Conservation (phyloP, 2,329 filamentous ascomycete species). For the Emmonsiellopsis sp. region DNA sequence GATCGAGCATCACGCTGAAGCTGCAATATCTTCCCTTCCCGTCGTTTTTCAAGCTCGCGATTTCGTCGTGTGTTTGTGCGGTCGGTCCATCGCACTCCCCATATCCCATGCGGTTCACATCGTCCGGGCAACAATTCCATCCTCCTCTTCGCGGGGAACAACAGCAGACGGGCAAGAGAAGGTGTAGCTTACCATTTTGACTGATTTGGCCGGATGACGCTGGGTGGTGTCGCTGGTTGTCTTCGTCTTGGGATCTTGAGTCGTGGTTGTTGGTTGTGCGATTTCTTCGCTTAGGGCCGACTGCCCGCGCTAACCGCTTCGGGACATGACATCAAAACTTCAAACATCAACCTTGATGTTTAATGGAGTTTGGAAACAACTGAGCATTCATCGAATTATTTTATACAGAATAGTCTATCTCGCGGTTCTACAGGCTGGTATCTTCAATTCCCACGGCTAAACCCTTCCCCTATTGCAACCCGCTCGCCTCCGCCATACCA, state of each 20-base stretch:
- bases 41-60: too few species aligned
- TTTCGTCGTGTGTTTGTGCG: too few species aligned
- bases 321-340: slow-evolving; percentile 6
- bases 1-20: too few species aligned
- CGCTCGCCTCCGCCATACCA: slow-evolving; percentile 84
- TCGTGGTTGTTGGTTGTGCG: slow-evolving; percentile 33
- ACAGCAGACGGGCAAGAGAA: slow-evolving; percentile 12
- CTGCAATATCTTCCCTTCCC: too few species aligned
- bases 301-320: slow-evolving; percentile 10
- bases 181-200: slow-evolving; percentile 37
- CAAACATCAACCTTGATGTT: too few species aligned
- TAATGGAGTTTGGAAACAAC: too few species aligned
- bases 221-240: slow-evolving; percentile 12
- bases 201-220: slow-evolving; percentile 36
- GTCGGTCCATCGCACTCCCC: too few species aligned
- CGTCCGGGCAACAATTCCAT: too few species aligned
- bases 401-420: neutral
- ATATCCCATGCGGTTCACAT: too few species aligned
- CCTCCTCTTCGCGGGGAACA: slow-evolving; percentile 14
- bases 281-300: slow-evolving; percentile 39
- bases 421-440: neutral
- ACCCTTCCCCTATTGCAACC: slow-evolving; percentile 47
- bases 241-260: slow-evolving; percentile 23
- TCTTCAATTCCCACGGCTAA: slow-evolving; percentile 17
- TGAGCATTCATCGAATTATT: too few species aligned